Evolutionary conservation across 345 rosid genomes (phyloP), one percentile per base, ranked within the genome.

Genomic region (Citrus mangshanensis): DNA sequence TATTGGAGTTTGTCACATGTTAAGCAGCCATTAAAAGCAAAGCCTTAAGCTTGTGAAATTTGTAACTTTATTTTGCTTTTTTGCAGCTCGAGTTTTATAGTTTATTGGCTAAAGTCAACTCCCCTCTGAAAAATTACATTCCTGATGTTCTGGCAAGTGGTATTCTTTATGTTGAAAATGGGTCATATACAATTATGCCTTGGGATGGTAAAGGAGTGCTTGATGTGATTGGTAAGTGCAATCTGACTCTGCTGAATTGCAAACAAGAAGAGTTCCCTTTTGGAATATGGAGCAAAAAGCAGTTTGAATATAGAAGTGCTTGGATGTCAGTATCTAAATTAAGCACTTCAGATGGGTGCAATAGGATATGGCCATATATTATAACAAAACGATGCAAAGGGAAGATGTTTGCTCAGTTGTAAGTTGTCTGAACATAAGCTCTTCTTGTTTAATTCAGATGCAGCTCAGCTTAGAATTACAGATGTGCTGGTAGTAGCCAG

Each of bases 141-240:
- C 99, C 99, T 85, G 90, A 92, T 72, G 85, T 91, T 84, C 58
- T 92, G 82, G 92, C 91, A 19, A 93, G 93, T 37, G 99, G 99
- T 63, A 88, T 95, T 67, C 86, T 95, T 70, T 86, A 86, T 81
- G 78, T 90, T 28, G 93, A 93, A 66, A 87, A 89, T 78, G 97
- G 92, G 78, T 87, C 92, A 38, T 85, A 74, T 75, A 87, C 79
- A 71, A 87, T 90, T 79, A 87, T 86, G 77, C 87, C 93, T 59
- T 95, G 99, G 99, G 91, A 92, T 86, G 99, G 99, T n/a, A 93
- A 85, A 88, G 92, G 80, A 77, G 86, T 92, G 74, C 98, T 96
- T 75, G 83, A 83, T 75, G 85, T 90, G 54, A 84, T 93, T 82
- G 49, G 71, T n/a, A 79, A 80, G 69, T 83, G 89, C 88, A 88